Evolutionary conservation across 306 rosid genomes (phyloP).

Genomic region (Hippophae tibetana): DNA sequence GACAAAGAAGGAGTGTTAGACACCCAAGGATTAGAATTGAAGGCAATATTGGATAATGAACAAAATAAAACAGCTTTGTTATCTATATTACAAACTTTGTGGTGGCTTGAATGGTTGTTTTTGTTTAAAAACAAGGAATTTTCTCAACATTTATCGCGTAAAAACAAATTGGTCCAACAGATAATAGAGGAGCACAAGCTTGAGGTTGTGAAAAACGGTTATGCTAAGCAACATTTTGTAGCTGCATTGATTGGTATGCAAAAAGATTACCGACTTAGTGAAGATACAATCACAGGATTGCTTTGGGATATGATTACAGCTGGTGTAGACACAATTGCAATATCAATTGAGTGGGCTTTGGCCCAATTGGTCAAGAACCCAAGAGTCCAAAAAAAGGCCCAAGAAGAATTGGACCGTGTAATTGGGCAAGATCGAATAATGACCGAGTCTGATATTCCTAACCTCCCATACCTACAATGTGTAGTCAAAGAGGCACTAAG

Average conservation of each 20-base stretch:
- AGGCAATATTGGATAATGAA: slow-evolving; percentile 57
- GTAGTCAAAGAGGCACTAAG: slow-evolving; percentile 66
- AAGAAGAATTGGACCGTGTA: slow-evolving; percentile 59
- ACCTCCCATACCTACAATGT: slow-evolving; percentile 64
- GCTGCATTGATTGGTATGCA: slow-evolving; percentile 76
- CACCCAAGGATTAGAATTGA: slow-evolving; percentile 66
- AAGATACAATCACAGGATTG: slow-evolving; percentile 83
- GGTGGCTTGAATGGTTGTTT: slow-evolving; percentile 85
- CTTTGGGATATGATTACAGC: slow-evolving; percentile 96
- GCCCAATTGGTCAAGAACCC: slow-evolving; percentile 77
- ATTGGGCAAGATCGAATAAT: slow-evolving; percentile 61
- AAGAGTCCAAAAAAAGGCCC: slow-evolving; percentile 75
- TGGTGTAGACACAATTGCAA: slow-evolving; percentile 75
- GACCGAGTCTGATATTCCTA: slow-evolving; percentile 54
- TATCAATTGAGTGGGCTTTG: slow-evolving; percentile 77
- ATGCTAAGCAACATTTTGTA: slow-evolving; percentile 71
- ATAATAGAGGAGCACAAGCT: slow-evolving; percentile 85
- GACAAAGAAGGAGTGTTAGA: slow-evolving; percentile 57
- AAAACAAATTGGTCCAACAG: slow-evolving; percentile 58
- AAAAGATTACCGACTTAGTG: slow-evolving; percentile 68
- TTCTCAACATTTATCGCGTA: slow-evolving; percentile 54
- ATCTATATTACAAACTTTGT: slow-evolving; percentile 66
- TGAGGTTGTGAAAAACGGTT: slow-evolving; percentile 49
- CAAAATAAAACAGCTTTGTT: slow-evolving; percentile 70
- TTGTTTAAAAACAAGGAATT: slow-evolving; percentile 81